phyloP scores from a whole-genome alignment of 495 filamentous ascomycete species.

The Friedmanniomyces simplex region DNA sequence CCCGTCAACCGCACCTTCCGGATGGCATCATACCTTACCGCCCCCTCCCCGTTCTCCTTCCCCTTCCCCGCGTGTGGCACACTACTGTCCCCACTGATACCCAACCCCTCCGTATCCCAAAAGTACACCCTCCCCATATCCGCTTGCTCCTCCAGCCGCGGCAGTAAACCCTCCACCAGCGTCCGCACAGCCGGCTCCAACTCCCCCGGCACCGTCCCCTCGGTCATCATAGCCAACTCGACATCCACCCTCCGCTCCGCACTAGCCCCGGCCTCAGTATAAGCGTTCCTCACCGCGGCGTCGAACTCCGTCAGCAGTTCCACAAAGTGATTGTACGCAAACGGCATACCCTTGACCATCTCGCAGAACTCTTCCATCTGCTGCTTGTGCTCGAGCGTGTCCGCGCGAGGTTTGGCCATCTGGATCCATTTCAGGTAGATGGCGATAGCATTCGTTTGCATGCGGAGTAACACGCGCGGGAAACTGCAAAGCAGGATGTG shows the following conservation, averaged over 20 bases:
- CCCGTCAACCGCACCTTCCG: slow-evolving; percentile 18
- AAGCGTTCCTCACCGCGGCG: slow-evolving; percentile 9
- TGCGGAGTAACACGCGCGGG: slow-evolving; percentile 4
- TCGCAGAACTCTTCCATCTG: background rate
- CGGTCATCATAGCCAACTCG: slow-evolving; percentile 7
- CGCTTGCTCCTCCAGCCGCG: slow-evolving; percentile 1
- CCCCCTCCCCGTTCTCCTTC: background rate
- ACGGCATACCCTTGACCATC: slow-evolving; percentile 1
- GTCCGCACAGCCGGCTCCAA: slow-evolving; percentile 1
- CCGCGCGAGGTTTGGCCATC: background rate
- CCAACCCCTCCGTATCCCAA: slow-evolving; percentile 14
- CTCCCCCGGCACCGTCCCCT: slow-evolving; percentile 5
- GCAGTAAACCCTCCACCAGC: background rate
- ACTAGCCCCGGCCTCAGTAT: background rate
- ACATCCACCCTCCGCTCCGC: slow-evolving; percentile 6
- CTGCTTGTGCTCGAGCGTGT: background rate
- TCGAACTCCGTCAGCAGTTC: slow-evolving; percentile 14
- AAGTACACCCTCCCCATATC: slow-evolving; percentile 14
- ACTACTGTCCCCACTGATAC: background rate
- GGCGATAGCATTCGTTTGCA: background rate
- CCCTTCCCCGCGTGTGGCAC: no score
- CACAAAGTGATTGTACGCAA: background rate
- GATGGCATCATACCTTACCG: slow-evolving; percentile 12
- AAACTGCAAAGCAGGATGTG: slow-evolving; percentile 15
- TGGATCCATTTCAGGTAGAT: background rate